These are phyloP conservation scores for Hyaloscypha variabilis DNA, from an alignment of 495 filamentous ascomycete species.

Conservation along the genomic window DNA sequence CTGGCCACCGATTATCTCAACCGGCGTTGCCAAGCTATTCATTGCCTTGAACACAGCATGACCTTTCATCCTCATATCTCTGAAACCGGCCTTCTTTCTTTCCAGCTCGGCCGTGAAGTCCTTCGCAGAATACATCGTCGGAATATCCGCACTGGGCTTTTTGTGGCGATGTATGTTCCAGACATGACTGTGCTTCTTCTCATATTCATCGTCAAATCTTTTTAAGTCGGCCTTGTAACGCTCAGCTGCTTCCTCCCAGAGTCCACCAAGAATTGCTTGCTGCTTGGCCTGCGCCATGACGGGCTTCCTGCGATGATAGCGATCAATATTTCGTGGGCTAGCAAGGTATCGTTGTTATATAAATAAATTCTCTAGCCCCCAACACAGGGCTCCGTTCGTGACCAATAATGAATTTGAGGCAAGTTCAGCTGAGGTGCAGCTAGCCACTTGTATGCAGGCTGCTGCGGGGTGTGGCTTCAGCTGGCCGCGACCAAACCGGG, in stretches of 20 bases:
- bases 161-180: not conserved
- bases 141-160: not conserved
- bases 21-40: not conserved
- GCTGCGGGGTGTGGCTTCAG: too few species aligned
- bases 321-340: too few species aligned
- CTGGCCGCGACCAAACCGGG: too few species aligned
- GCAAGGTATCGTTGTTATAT: too few species aligned
- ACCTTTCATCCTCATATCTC: constrained; percentile 1
- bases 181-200: not conserved
- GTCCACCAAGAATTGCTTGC: too few species aligned
- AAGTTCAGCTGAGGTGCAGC: too few species aligned
- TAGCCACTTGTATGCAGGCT: too few species aligned
- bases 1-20: constrained; percentile 14
- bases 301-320: too few species aligned
- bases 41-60: constrained; percentile 9
- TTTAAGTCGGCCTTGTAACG: not conserved
- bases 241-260: not conserved
- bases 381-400: too few species aligned
- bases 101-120: not conserved
- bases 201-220: not conserved
- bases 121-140: not conserved
- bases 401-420: too few species aligned
- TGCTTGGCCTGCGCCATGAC: too few species aligned
- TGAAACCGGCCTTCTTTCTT: not conserved
- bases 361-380: too few species aligned